A percentile compares a stretch with the other conserved stretches of the same genome.
phyloP scores from a whole-genome alignment of 345 rosid genomes.

The Euclidium syriacum region DNA sequence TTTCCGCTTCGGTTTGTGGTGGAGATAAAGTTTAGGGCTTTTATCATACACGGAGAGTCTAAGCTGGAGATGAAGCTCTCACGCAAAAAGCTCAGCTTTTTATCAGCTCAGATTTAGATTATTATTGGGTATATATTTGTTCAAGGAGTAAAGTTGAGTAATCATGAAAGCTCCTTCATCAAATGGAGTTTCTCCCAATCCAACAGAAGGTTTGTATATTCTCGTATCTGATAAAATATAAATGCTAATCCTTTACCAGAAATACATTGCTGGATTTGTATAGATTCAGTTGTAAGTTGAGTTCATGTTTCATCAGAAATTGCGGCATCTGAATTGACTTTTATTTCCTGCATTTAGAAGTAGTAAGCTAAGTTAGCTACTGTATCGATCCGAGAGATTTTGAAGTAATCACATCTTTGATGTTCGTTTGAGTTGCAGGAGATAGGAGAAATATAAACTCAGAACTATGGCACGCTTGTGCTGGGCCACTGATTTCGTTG shows the following conservation, averaged over 20 bases:
- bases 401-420: slow-evolving; percentile 12
- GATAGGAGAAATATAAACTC: slow-evolving; percentile 78
- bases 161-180: slow-evolving; percentile 84
- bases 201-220: slow-evolving; percentile 58
- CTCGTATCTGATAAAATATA: not conserved
- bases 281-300: slow-evolving; percentile 15
- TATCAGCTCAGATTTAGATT: slow-evolving; percentile 23
- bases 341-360: not conserved
- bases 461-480: slow-evolving; percentile 95
- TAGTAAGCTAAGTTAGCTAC: slow-evolving; percentile 9
- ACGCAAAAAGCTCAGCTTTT: slow-evolving; percentile 23
- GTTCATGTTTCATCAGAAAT: not conserved
- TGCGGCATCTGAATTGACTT: not conserved
- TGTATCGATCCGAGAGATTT: not conserved
- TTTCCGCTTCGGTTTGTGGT: not conserved
- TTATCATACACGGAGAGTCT: not conserved
- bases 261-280: not conserved
- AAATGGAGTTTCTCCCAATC: slow-evolving; percentile 63
- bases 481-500: slow-evolving; percentile 82
- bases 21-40: slow-evolving; percentile 9
- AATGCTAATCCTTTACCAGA: not conserved
- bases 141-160: not conserved
- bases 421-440: slow-evolving; percentile 41
- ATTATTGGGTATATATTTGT: not conserved
- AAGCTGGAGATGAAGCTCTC: slow-evolving; percentile 18